Conservation (phyloP, 768 basidiomycete genomes). For the Lepiota brunneoincarnata region DNA sequence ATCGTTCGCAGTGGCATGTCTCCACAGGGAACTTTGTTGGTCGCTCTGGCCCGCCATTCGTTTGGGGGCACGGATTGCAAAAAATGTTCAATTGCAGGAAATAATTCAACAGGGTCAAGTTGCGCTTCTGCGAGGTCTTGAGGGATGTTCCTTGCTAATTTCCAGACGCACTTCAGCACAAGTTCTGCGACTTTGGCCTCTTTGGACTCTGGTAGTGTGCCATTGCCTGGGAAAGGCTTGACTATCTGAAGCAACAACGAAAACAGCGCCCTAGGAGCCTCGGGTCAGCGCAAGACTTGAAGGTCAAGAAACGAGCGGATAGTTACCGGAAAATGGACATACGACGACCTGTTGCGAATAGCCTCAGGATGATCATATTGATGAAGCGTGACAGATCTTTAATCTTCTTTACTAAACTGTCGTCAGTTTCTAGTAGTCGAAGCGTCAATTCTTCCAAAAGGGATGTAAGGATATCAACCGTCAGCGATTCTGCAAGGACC, state of each 20-base stretch:
- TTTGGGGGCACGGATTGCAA: constrained; percentile 91
- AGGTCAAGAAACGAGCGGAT: background rate
- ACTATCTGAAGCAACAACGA: constrained; percentile 77
- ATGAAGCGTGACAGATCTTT: constrained; percentile 95
- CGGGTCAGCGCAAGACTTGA: constrained; percentile 3
- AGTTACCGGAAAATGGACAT: constrained; percentile 90
- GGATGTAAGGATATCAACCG: constrained; percentile 79
- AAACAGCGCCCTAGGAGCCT: constrained; percentile 63
- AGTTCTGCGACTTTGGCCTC: constrained; percentile 90
- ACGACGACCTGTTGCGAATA: constrained; percentile 87
- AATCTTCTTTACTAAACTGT: constrained; percentile 76
- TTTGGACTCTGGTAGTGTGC: constrained; percentile 70
- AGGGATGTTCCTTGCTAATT: constrained; percentile 90
- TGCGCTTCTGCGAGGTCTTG: constrained; percentile 80
- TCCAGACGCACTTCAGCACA: constrained; percentile 97
- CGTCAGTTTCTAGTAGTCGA: constrained; percentile 91
- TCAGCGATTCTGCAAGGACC: constrained; percentile 83
- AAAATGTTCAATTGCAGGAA: constrained; percentile 93
- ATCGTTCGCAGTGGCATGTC: constrained; percentile 98
- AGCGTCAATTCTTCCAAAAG: constrained; percentile 91
- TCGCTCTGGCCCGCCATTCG: constrained; percentile 91
- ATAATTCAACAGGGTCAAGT: constrained; percentile 84
- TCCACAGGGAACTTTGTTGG: constrained; percentile 89
- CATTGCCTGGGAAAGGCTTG: constrained; percentile 78
- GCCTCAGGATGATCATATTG: constrained; percentile 94